Evolutionary conservation across 345 rosid genomes (phyloP), one percentile per base, ranked within the genome.

Genomic region (Carallia pectinifolia): DNA sequence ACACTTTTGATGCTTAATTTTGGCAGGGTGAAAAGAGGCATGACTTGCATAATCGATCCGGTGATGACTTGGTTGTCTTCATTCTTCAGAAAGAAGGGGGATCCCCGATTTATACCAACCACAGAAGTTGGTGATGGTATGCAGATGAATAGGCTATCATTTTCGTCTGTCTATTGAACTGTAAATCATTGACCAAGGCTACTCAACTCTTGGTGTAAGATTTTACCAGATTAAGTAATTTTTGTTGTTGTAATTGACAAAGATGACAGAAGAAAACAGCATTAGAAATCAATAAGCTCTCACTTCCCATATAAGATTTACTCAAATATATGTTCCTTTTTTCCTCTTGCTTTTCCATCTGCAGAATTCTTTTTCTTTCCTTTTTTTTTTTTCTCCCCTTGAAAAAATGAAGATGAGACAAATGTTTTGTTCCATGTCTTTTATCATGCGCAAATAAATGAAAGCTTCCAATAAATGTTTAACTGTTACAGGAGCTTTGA

Each of bases 91-190:
- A 80, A 62, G 81, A 84, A 70, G 76, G 15, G 54, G 58, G 70
- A 72, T 78, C 5, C 67, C 38, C 58, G 34, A 38, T 7, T 74
- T 80, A 36, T 30, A 54, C 67, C 5, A 30, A 34, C 64, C 16
- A 53, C 36, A 38, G 88, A 84, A 47, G 64, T 77, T 6, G 79
- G 81, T 72, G 88, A 86, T 71, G 90, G 92, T 84, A 81, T 64
- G 69, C 33, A 31, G 48, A 53, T 68, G 37, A 50, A 12, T 30
- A 63, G n/a, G 54, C 10, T 56, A 59, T 60, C 60, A 54, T 29
- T 52, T 62, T 5, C 70, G 29, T 38, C 33, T 39, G n/a, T 37
- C 52, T 10, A n/a, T 54, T n/a, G 30, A 37, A 12, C 17, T 27
- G n/a, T 55, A 53, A 38, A 30, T 34, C 30, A 38, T 63, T 36